Conservation (phyloP, 2,329 filamentous ascomycete genomes). For the Chalara sp. region DNA sequence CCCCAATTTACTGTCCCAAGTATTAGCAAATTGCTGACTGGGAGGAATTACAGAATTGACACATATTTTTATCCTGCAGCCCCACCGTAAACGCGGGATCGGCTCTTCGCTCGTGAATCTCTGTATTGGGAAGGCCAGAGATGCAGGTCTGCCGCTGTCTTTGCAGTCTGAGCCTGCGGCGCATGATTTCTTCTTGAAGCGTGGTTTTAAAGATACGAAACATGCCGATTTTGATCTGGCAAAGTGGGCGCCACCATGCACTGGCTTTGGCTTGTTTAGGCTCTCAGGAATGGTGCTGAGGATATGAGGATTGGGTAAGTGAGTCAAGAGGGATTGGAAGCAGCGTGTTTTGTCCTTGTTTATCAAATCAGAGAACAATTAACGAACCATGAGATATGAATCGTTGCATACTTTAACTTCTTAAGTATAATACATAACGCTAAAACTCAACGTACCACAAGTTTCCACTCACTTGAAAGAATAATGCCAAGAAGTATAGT, state of each 20-base stretch:
- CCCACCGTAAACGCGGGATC: background rate
- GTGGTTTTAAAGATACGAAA: slow-evolving; percentile 2
- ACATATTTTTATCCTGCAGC: slow-evolving; percentile 1
- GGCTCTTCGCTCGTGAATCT: background rate
- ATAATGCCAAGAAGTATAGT: no score
- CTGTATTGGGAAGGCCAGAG: background rate
- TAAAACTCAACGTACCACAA: no score
- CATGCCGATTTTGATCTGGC: slow-evolving; percentile 5
- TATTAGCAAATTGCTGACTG: no score
- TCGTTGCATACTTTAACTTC: no score
- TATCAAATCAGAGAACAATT: no score
- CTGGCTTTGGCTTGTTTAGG: slow-evolving; percentile 5
- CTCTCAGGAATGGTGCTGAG: background rate
- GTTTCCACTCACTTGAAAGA: no score
- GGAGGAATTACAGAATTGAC: background rate
- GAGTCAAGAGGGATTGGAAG: no score
- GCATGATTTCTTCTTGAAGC: slow-evolving; percentile 1
- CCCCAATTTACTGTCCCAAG: no score
- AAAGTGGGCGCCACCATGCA: background rate
- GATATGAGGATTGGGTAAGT: no score
- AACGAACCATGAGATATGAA: no score
- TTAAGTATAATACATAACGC: no score
- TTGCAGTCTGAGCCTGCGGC: slow-evolving; percentile 1
- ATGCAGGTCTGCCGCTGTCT: background rate
- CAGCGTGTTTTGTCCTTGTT: no score